Base-by-base conservation (phyloP, 1,284 basidiomycete species). In the Ganoderma lingzhi region DNA sequence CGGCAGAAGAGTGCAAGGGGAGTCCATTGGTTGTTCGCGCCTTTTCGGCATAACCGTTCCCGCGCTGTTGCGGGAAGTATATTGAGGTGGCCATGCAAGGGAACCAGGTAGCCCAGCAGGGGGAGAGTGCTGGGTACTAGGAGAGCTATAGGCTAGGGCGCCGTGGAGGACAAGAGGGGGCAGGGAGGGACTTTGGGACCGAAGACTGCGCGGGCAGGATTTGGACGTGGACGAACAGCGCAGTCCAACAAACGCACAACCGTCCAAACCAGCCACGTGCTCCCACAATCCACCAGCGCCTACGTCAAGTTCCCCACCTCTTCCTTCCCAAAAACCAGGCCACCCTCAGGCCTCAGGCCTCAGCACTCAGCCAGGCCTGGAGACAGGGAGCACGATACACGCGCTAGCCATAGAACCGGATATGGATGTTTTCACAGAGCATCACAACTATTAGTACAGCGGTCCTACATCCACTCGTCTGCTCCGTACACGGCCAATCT, bases 1-100 rank as follows among this genome's bases (percentile, higher is more conserved):
- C 84, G 10, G 89, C 88, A 66, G 88, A 86, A 51, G 89, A 87
- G 72, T 86, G 88, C 44, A 84, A 80, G 39, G 91, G 91, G 63
- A 93, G 86, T 62, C 83, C 82, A 69, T 83, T 85, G 65, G 83
- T 80, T 66, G 80, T 66, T 72, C 83, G 84, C 58, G 81, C 62
- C 76, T 86, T 86, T 74, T 85, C 85, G 66, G 78, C 83, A 73
- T 82, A 82, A 66, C 85, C 85, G 78, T 84, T 85, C 70, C 79
- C 80, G 66, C 84, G 84, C 64, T 62, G 64, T 64, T 82, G 82
- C 28, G 83, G 79, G 74, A 85, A 84, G 73, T 88, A 86, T 69
- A 84, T 81, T 66, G 83, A 84, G 63, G 84, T 83, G 67, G 84
- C 78, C 88, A 88, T 88, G 68, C 48, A 64, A 63, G 64, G 67